Evolutionary conservation across 2,329 filamentous ascomycete species (phyloP).

Genomic region (Colletotrichum destructivum): DNA sequence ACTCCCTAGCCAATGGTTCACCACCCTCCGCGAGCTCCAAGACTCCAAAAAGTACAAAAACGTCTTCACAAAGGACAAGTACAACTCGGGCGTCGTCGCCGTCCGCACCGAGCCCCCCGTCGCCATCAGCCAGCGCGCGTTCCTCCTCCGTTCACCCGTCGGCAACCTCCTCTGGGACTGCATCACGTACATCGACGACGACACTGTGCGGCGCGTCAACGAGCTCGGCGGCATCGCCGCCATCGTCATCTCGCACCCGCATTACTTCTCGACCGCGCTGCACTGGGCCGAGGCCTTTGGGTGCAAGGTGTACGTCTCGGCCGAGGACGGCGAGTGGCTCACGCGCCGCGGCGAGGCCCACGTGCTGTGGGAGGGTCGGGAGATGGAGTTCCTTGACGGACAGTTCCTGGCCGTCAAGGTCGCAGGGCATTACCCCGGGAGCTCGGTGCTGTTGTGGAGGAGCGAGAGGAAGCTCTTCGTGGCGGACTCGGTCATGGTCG

Average conservation of each 20-base stretch:
- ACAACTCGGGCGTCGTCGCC: constrained; percentile 61
- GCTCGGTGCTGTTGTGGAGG: constrained; percentile 74
- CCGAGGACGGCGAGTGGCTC: constrained; percentile 78
- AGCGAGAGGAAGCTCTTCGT: constrained; percentile 73
- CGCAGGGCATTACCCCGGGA: constrained; percentile 86
- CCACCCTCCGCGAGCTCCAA: constrained; percentile 66
- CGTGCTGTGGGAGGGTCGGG: constrained; percentile 62
- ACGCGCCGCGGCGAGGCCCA: constrained; percentile 61
- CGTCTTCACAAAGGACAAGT: constrained; percentile 62
- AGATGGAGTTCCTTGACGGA: constrained; percentile 58
- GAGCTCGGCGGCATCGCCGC: constrained; percentile 76
- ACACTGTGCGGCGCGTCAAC: constrained; percentile 72
- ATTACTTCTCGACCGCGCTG: constrained; percentile 84
- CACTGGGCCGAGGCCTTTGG: constrained; percentile 80
- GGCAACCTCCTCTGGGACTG: constrained; percentile 89
- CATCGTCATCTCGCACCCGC: constrained; percentile 85
- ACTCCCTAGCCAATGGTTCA: constrained; percentile 73
- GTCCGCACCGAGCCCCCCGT: constrained; percentile 71
- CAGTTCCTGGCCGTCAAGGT: constrained; percentile 77
- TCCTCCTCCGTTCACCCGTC: constrained; percentile 74
- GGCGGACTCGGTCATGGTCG: constrained; percentile 83
- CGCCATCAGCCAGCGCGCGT: constrained; percentile 82
- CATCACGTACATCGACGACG: constrained; percentile 77
- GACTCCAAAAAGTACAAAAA: constrained; percentile 63
- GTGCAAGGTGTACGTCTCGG: constrained; percentile 79